Base-by-base conservation (phyloP, 73 alveolate genomes). In the Paramecium sexaurelia region DNA sequence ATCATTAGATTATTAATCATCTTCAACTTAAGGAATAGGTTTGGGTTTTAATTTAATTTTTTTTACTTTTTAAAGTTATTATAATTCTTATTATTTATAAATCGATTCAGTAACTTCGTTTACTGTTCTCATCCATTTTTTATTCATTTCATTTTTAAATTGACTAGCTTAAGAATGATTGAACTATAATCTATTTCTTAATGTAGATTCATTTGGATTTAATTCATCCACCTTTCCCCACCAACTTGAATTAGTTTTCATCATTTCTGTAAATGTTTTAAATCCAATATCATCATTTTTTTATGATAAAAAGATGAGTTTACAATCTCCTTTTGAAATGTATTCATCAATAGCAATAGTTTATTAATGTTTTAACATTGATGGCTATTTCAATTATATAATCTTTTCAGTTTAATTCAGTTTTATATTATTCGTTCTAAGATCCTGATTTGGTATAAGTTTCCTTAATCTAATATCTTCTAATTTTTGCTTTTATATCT, bases 181-280 rank as follows among this genome's bases (percentile, higher is more conserved):
- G 71, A 78, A 78, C 19, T 78, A 11, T 10, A 78, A 40, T 78
- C 90, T 37, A 24, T 78, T 40, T 78, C 24, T 41, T 3, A 78
- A 47, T 13, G 73, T 22, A 9, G 90, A 78, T 78, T 26, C 40
- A 39, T 37, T 39, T 2, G 90, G 90, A 43, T 78, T 78, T 9
- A 78, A 27, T 78, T 78, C 3, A 17, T 37, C 43, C 1, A 9
- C 75, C 19, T 78, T 22, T 3, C 45, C 55, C 68, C 43, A 26
- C 90, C 90, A 78, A 78, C 73, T 78, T 8, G 90, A 78, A 78
- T 78, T 78, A 8, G 90, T 45, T 22, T 22, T 78, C 90, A 78
- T 78, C 90, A 78, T 78, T 19, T 78, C 90, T 29, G 75, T 41
- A 33, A 78, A 78, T 78, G 90, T 78, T 26, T 78, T 78, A 26